Evolutionary conservation across 176 grass and related monocot genomes (phyloP).

Genomic region (Themeda triandra): DNA sequence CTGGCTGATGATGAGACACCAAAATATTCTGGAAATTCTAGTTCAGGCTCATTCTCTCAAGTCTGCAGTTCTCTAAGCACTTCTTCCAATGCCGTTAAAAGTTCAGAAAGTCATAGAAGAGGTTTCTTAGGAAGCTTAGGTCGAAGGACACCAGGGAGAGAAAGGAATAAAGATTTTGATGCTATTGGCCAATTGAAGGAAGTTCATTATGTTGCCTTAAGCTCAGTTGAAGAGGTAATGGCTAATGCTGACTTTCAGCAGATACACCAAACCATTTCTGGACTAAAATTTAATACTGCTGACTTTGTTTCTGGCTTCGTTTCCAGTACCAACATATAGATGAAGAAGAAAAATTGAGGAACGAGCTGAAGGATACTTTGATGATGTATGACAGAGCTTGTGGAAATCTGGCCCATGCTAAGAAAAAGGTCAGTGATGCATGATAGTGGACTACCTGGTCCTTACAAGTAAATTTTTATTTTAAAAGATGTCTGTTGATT

Average conservation of each 20-base stretch:
- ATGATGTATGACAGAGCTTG: constrained; percentile 56
- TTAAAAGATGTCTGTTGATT: not conserved
- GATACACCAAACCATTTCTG: constrained; percentile 3
- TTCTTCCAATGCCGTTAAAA: constrained; percentile 35
- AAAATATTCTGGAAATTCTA: constrained; percentile 30
- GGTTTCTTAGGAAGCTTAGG: constrained; percentile 25
- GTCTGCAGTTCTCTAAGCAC: constrained; percentile 23
- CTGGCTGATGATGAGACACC: constrained; percentile 20
- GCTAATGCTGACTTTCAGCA: not conserved
- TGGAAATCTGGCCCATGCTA: constrained; percentile 59
- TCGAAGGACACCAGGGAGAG: constrained; percentile 28
- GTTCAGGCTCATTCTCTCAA: constrained; percentile 17
- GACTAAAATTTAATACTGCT: constrained; percentile 14
- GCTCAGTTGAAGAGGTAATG: constrained; percentile 40
- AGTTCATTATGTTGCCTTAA: constrained; percentile 32
- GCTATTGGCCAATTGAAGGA: constrained; percentile 24
- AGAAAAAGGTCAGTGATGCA: constrained; percentile 43
- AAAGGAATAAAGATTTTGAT: constrained; percentile 27
- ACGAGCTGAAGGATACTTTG: constrained; percentile 53
- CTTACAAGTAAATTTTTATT: not conserved
- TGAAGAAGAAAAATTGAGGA: constrained; percentile 64
- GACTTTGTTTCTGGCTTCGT: constrained; percentile 28
- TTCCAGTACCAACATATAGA: constrained; percentile 49
- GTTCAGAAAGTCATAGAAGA: constrained; percentile 48
- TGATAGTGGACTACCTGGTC: not conserved